Evolutionary conservation across 2,329 filamentous ascomycete species (phyloP).

Genomic region (Apiospora arundinis): DNA sequence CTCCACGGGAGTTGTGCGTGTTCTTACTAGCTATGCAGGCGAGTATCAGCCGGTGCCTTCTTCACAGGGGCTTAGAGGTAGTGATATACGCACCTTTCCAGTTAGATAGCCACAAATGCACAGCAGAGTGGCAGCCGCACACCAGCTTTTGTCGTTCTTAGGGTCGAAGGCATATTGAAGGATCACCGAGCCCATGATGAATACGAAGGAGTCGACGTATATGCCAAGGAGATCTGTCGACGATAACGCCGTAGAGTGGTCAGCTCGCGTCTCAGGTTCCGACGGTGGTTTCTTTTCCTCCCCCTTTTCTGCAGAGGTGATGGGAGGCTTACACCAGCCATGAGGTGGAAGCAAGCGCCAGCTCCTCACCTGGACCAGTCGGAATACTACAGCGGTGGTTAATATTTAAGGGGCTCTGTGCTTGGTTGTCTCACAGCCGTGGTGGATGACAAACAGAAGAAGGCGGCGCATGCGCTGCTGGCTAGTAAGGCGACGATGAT

Average conservation of each 20-base stretch:
- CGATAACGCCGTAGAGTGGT: neutral
- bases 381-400: conserved; percentile 1
- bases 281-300: too few relatives aligned
- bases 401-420: neutral
- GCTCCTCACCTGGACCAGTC: conserved; percentile 1
- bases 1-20: neutral
- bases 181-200: neutral
- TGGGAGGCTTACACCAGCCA: neutral
- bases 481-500: neutral
- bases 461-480: conserved; percentile 7
- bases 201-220: conserved; percentile 12
- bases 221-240: neutral
- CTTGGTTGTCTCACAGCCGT: neutral
- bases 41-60: neutral
- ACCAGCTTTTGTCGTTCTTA: neutral
- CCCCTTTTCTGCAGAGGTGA: too few relatives aligned
- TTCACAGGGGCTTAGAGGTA: neutral
- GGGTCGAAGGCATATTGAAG: conserved; percentile 9
- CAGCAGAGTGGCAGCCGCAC: neutral
- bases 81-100: neutral
- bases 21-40: neutral
- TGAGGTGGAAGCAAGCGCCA: neutral
- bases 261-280: neutral
- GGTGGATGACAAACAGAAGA: neutral
- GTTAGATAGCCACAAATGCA: conserved; percentile 7